A percentile compares a stretch with the other conserved stretches of the same genome.
phyloP scores from a whole-genome alignment of 2,329 filamentous ascomycete genomes.

The Paracorniculantispora psalliotae region DNA sequence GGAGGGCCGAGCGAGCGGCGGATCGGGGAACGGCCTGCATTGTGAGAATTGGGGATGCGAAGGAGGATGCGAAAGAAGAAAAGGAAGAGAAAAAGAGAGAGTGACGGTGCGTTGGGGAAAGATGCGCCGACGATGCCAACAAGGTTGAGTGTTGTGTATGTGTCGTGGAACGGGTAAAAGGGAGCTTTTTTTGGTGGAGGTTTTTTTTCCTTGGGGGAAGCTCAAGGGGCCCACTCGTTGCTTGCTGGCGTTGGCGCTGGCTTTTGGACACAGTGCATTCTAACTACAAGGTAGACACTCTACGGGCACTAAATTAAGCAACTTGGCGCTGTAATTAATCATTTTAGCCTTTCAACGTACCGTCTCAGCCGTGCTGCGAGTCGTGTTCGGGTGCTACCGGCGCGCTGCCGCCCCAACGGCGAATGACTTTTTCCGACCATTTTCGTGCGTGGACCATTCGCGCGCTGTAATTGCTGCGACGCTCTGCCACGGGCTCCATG shows the following conservation, averaged over 20 bases:
- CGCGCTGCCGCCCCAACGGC: conserved; percentile 2
- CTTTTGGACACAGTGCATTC: too few species aligned
- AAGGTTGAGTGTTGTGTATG: background rate
- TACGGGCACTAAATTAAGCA: too few species aligned
- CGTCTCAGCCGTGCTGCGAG: too few species aligned
- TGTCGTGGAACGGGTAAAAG: conserved; percentile 9
- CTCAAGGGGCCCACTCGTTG: too few species aligned
- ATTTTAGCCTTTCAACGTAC: too few species aligned
- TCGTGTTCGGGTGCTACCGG: conserved; percentile 14
- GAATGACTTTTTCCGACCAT: conserved; percentile 12
- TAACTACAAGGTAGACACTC: too few species aligned
- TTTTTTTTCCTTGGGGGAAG: conserved; percentile 7
- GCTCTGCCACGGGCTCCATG: background rate
- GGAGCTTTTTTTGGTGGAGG: conserved; percentile 12
- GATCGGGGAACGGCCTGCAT: conserved; percentile 83
- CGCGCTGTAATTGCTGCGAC: background rate
- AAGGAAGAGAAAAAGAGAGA: conserved; percentile 15
- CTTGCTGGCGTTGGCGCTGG: too few species aligned
- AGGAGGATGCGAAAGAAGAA: conserved; percentile 6
- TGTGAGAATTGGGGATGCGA: conserved; percentile 29
- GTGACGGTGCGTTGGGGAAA: too few species aligned
- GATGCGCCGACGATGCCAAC: background rate
- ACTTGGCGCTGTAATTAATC: too few species aligned
- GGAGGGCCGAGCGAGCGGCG: conserved; percentile 62
- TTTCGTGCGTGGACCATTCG: conserved; percentile 13